Conservation (phyloP, 2,329 filamentous ascomycete species). For the Leptographium lundbergii region DNA sequence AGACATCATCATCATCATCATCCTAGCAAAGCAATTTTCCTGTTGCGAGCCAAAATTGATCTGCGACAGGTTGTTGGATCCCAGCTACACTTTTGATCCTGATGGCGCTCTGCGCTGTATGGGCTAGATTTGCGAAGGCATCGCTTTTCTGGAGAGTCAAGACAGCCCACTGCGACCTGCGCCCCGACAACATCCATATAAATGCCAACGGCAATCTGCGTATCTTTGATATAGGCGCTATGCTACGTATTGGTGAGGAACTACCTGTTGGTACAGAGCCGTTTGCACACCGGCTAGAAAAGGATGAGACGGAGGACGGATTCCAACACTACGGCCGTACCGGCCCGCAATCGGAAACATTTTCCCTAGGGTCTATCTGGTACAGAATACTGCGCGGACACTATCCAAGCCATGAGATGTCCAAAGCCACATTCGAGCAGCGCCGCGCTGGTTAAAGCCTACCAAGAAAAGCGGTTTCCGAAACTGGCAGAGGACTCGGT, state of each 20-base stretch:
- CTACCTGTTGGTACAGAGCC: not conserved
- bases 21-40: no score
- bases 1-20: no score
- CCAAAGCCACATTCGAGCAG: no score
- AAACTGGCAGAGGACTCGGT: not conserved
- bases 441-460: not conserved
- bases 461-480: not conserved
- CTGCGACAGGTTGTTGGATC: no score
- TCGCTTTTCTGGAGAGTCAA: not conserved
- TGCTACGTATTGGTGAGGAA: not conserved
- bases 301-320: no score
- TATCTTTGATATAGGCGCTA: not conserved
- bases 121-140: not conserved
- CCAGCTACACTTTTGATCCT: not conserved
- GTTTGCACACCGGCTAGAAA: no score
- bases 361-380: no score
- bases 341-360: no score
- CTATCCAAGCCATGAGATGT: no score
- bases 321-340: no score
- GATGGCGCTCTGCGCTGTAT: not conserved
- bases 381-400: no score
- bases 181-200: not conserved
- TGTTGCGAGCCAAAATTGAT: no score
- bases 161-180: not conserved
- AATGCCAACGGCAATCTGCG: not conserved